These are phyloP conservation scores for Salix udensis DNA, from an alignment of 345 rosid species.

Conservation along the genomic window DNA sequence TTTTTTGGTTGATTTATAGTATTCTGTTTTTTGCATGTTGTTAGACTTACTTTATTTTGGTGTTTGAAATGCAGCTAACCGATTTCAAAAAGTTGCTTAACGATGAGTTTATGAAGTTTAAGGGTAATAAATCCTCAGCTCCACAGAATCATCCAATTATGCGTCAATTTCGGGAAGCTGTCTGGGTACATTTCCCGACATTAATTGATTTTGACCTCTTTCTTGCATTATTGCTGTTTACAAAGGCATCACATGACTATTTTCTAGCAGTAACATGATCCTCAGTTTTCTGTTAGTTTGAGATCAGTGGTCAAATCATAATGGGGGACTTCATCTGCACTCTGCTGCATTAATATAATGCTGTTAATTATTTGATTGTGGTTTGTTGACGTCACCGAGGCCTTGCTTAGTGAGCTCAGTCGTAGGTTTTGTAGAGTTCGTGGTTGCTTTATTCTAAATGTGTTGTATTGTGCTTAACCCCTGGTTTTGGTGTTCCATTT, in stretches of 20 bases:
- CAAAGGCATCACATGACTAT: background rate
- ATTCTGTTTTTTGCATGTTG: background rate
- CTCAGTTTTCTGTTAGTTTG: background rate
- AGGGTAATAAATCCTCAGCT: constrained; percentile 41
- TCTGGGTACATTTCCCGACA: constrained; percentile 57
- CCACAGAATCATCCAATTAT: constrained; percentile 45
- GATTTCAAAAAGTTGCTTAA: constrained; percentile 70
- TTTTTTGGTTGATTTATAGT: background rate
- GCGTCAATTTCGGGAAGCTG: constrained; percentile 71
- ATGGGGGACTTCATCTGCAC: no score
- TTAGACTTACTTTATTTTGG: constrained; percentile 5
- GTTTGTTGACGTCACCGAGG: no score
- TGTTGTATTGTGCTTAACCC: background rate
- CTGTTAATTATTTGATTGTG: background rate
- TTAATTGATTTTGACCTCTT: background rate
- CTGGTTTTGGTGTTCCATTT: background rate
- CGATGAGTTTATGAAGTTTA: constrained; percentile 48
- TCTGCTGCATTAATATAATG: background rate
- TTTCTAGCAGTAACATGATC: background rate
- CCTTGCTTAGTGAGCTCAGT: background rate
- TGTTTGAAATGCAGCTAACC: constrained; percentile 52
- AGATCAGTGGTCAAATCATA: background rate
- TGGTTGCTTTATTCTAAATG: background rate
- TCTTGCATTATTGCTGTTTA: background rate
- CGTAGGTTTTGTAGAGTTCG: background rate